A percentile compares a stretch with the other conserved stretches of the same genome.
Conservation (phyloP, 1,284 basidiomycete genomes). For the Nidula niveotomentosa region DNA sequence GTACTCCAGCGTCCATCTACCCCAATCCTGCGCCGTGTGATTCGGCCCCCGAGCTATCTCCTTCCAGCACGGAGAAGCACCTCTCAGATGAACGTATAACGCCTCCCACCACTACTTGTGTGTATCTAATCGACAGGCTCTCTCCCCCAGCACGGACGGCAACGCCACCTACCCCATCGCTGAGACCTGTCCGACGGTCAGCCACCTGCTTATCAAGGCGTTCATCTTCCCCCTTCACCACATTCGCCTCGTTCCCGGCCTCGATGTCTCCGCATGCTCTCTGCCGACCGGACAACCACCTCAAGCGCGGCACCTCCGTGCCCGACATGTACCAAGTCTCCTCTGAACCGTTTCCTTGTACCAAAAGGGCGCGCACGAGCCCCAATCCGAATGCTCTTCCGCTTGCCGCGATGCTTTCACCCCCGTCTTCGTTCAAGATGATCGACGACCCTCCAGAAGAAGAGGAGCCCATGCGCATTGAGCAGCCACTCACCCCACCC, state of each 20-base stretch:
- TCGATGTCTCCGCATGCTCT: conserved; percentile 19
- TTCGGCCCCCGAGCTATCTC: background rate
- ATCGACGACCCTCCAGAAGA: background rate
- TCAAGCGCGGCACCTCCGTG: conserved; percentile 22
- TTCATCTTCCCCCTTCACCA: conserved; percentile 26
- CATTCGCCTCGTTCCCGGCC: conserved; percentile 41
- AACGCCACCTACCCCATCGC: conserved; percentile 53
- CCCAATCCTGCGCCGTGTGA: background rate
- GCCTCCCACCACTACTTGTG: no score
- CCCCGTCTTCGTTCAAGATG: background rate
- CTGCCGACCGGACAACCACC: conserved; percentile 5
- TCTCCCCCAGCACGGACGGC: conserved; percentile 51
- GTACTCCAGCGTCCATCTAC: conserved; percentile 32
- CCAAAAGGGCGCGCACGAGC: background rate
- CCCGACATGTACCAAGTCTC: conserved; percentile 16
- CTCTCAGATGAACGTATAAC: no score
- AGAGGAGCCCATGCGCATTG: no score
- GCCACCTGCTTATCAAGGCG: conserved; percentile 28
- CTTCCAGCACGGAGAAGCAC: background rate
- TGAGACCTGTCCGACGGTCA: conserved; percentile 37
- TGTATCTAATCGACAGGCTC: conserved; percentile 1
- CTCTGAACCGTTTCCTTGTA: conserved; percentile 10
- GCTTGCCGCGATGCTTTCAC: background rate
- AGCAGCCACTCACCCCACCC: background rate
- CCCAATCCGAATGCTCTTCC: background rate